phyloP scores from a whole-genome alignment of 345 rosid genomes.

The Acer campestre region DNA sequence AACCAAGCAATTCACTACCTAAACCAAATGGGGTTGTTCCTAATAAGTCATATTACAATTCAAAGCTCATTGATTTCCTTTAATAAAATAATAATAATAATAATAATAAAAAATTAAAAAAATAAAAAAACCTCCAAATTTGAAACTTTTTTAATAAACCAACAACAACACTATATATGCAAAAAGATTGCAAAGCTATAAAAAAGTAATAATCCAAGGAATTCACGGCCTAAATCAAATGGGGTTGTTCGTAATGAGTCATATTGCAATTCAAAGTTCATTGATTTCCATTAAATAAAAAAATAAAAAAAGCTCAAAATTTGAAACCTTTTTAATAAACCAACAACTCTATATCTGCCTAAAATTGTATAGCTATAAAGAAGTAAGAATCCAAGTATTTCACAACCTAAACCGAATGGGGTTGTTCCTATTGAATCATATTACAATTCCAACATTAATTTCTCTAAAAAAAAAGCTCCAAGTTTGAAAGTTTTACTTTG shows the following conservation, averaged over 20 bases:
- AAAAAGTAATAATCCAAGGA: not conserved
- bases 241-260: not conserved
- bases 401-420: not conserved
- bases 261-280: not conserved
- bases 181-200: too few species aligned
- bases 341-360: conserved; percentile 4
- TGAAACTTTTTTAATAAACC: not conserved
- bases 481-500: not conserved
- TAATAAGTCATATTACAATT: too few species aligned
- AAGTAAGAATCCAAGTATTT: not conserved
- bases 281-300: not conserved
- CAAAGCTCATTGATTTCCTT: not conserved
- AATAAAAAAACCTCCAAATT: not conserved
- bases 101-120: too few species aligned
- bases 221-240: not conserved
- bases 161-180: conserved; percentile 1
- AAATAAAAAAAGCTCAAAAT: not conserved
- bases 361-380: not conserved
- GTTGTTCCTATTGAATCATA: not conserved
- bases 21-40: not conserved
- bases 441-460: not conserved
- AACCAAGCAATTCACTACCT: not conserved
- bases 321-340: not conserved
- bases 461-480: not conserved
- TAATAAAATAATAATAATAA: too few species aligned